Base-by-base conservation (phyloP, 768 basidiomycete genomes). In the Udeniomyces megalosporus region DNA sequence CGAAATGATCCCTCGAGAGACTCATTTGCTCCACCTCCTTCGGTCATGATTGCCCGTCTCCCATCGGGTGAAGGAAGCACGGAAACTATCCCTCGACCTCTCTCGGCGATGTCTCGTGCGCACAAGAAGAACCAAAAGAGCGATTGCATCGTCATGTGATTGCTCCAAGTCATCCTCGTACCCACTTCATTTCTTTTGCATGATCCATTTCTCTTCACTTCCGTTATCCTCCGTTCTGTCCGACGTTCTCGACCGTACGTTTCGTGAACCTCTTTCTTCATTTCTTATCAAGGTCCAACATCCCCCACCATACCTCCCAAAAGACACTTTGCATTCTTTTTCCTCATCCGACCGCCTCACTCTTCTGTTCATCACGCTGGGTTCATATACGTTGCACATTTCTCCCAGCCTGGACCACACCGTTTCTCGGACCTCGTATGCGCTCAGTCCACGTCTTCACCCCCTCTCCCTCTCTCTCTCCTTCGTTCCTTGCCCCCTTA, bases 111-210 rank as follows among this genome's bases (percentile, higher is more conserved):
- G 22, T 2, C 24, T 1, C 14, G 22, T 14, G 29, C 28, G 29
- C 51, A 61, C n/a, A 52, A 28, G 38, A 26, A 32, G 4, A 42
- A 61, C 38, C 38, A 44, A 42, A 55, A 42, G 38, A 61, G 52
- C 26, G 60, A 61, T 34, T 61, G 60, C 28, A 42, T 55, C n/a
- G 29, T 61, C 24, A 32, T 34, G 32, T 61, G 26, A 34, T 32
- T 31, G 7, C 24, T 12, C 22, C 54, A 2, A 8, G 15, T 26
- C n/a, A n/a, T n/a, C n/a, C n/a, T n/a, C n/a, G n/a, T n/a, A n/a
- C n/a, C n/a, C n/a, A n/a, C 54, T 44, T 44, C 54, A 7, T 26
- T 31, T 56, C 4, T 44, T 8, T 28, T 34, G 35, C 15, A 24
- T 6, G 11, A 3, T 4, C 28, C 44, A 15, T 31, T 28, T 53